Evolutionary conservation across 2,329 filamentous ascomycete genomes (phyloP).

Genomic region (Arthroderma uncinatum): DNA sequence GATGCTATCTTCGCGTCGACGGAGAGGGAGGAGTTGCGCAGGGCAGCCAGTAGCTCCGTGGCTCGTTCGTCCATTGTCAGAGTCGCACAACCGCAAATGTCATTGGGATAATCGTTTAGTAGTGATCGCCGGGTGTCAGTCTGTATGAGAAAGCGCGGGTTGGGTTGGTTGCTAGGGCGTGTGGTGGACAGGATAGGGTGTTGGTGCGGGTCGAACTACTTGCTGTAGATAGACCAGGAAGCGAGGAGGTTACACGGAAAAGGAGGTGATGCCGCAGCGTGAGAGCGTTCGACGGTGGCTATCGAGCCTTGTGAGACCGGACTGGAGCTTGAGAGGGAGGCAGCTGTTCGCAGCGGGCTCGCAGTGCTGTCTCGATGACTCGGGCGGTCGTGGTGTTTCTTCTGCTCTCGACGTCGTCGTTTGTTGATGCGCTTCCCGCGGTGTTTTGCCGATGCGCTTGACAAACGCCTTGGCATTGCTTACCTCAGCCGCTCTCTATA

Average conservation of each 20-base stretch:
- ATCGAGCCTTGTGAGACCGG: not conserved
- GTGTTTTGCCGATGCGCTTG: too few species aligned
- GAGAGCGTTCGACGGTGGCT: not conserved
- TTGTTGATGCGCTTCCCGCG: too few species aligned
- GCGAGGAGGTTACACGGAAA: not conserved
- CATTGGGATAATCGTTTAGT: constrained; percentile 11
- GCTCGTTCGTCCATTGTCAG: constrained; percentile 47
- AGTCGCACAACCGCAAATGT: constrained; percentile 9
- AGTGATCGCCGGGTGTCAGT: not conserved
- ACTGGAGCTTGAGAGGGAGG: not conserved
- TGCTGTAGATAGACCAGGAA: not conserved
- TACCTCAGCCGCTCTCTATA: too few species aligned
- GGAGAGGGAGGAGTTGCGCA: constrained; percentile 53
- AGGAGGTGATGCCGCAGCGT: not conserved
- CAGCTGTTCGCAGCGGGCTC: not conserved
- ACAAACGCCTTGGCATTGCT: too few species aligned
- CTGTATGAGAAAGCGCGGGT: not conserved
- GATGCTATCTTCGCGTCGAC: constrained; percentile 60
- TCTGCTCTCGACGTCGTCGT: not conserved
- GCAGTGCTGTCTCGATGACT: not conserved
- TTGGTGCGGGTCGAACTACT: not conserved
- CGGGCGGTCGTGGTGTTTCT: too few species aligned
- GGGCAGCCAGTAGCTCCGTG: constrained; percentile 41
- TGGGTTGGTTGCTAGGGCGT: not conserved
- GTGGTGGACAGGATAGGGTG: not conserved